Conservation (phyloP, 1,284 basidiomycete genomes). For the Omphalotus olearius region DNA sequence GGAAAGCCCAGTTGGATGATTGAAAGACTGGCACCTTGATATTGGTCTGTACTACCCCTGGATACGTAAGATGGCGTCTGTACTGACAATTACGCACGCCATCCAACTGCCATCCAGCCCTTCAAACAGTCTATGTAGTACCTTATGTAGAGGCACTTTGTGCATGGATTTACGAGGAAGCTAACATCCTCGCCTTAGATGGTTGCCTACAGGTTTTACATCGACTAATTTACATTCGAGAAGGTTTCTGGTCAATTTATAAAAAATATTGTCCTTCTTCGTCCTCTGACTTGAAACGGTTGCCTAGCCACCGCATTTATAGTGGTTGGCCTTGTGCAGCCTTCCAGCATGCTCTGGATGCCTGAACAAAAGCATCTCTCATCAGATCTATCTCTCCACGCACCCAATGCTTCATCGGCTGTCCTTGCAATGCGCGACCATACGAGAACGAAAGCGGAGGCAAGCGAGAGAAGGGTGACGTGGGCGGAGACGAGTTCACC, state of each 20-base stretch:
- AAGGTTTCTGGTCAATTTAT: too few relatives aligned
- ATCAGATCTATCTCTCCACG: constrained; percentile 37
- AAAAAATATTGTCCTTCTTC: too few relatives aligned
- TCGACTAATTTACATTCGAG: too few relatives aligned
- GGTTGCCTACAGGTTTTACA: too few relatives aligned
- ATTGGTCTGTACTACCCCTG: neutral
- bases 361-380: constrained; percentile 34
- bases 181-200: too few relatives aligned
- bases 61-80: neutral
- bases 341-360: constrained; percentile 38
- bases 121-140: too few relatives aligned
- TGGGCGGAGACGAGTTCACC: constrained; percentile 26
- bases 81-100: too few relatives aligned
- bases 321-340: constrained; percentile 37
- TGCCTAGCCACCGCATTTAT: neutral
- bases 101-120: too few relatives aligned
- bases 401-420: constrained; percentile 43
- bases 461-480: constrained; percentile 31
- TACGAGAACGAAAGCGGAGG: constrained; percentile 46
- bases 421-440: constrained; percentile 45
- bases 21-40: constrained; percentile 6
- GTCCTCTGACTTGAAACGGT: neutral
- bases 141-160: too few relatives aligned
- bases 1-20: constrained; percentile 9
- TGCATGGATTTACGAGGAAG: too few relatives aligned